Evolutionary conservation across 1,284 basidiomycete genomes (phyloP), one percentile per base, ranked within the genome.

Genomic region (Blastosporella zonata): DNA sequence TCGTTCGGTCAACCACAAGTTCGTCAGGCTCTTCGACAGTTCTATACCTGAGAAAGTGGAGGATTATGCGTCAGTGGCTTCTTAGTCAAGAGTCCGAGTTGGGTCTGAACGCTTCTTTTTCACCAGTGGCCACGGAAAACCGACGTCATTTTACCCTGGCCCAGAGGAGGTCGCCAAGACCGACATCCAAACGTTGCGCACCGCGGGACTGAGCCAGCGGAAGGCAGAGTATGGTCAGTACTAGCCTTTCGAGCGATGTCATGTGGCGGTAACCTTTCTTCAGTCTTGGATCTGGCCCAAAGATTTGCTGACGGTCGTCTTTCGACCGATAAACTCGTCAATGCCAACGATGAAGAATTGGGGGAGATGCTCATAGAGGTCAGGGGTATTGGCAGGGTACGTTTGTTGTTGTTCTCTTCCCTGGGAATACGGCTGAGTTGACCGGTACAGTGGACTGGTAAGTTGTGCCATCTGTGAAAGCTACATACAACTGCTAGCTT

Each of bases 171-270:
- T 94, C 2, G 71, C 78, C 1, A 64, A 66, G 21, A 79, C 79
- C 21, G 80, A 86, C 49, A 62, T 87, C 8, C 54, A 75, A 5
- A 73, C 72, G 1, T 68, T 94, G 42, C 78, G 80, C 44, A 74
- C 77, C 8, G 90, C 88, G 6, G 92, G 92, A 0, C 66, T 93
- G 49, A 91, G 87, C 55, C 77, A 70, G 21, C 74, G 91, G 17
- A 95, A 95, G 63, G 90, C 88, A 3, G 90, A 93, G 70, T 95
- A 94, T 62, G 77, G 89, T 89, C 49, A 59, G 78, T 62, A 21
- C 12, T 13, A 9, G 18, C 20, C 22, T 36, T 39, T 17, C 20
- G 20, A 34, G 29, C 4, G 22, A 31, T 21, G 7, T 18, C 9
- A 18, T 2, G 20, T 38, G 28, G 8, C 18, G 36, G 6, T 48